Conservation (phyloP, 805 yeast genomes). For the Cyberlindnera euphorbiae region DNA sequence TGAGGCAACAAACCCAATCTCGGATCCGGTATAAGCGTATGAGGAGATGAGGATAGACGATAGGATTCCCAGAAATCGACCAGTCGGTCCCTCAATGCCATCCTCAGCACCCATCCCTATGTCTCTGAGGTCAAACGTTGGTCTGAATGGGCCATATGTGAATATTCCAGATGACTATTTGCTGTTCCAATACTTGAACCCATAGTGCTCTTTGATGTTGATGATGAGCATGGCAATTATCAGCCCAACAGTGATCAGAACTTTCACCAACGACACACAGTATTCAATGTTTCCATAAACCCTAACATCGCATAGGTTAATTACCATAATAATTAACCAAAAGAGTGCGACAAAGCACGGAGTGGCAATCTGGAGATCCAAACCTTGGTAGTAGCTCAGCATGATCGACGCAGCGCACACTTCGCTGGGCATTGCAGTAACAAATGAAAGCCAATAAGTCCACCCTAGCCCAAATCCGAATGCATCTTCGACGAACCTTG, state of each 20-base stretch:
- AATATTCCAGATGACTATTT: slow-evolving; percentile 41
- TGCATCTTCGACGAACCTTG: slow-evolving; percentile 73
- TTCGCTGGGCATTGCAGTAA: slow-evolving; percentile 73
- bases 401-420: slow-evolving; percentile 76
- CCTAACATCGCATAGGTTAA: slow-evolving; percentile 65
- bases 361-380: slow-evolving; percentile 47
- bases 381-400: slow-evolving; percentile 58
- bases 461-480: slow-evolving; percentile 74
- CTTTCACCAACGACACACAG: slow-evolving; percentile 52
- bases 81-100: slow-evolving; percentile 60
- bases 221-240: slow-evolving; percentile 61
- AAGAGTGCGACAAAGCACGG: slow-evolving; percentile 63
- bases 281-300: slow-evolving; percentile 75
- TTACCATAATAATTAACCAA: slow-evolving; percentile 38
- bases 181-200: slow-evolving; percentile 66
- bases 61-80: slow-evolving; percentile 55
- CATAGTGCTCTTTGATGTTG: slow-evolving; percentile 47
- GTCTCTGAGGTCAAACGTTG: slow-evolving; percentile 64
- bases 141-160: slow-evolving; percentile 70
- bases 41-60: slow-evolving; percentile 62
- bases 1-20: slow-evolving; percentile 77
- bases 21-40: slow-evolving; percentile 79
- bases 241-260: slow-evolving; percentile 46
- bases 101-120: slow-evolving; percentile 45
- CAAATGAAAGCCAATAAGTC: slow-evolving; percentile 68